phyloP scores from a whole-genome alignment of 2,329 filamentous ascomycete species.

The Exophiala alcalophila region DNA sequence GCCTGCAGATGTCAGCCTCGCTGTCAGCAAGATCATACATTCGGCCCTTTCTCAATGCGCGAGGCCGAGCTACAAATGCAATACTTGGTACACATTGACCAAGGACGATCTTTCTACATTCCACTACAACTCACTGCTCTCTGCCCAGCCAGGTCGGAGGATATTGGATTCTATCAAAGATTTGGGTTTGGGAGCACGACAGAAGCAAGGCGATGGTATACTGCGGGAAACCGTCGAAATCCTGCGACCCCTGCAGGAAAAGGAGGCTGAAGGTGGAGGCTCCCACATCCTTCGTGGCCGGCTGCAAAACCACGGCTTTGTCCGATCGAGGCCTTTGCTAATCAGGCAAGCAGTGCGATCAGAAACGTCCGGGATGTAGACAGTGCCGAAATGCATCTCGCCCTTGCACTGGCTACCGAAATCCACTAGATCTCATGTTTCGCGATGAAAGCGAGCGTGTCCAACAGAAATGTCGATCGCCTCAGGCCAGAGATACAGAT shows the following conservation, averaged over 20 bases:
- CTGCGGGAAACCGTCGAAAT: slow-evolving; percentile 46
- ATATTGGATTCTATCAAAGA: too few species aligned
- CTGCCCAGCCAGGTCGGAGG: too few species aligned
- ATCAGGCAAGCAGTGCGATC: slow-evolving; percentile 53
- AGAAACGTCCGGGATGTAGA: slow-evolving; percentile 58
- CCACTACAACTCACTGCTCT: too few species aligned
- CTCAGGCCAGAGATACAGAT: not conserved
- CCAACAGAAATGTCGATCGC: slow-evolving; percentile 6
- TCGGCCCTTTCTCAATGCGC: too few species aligned
- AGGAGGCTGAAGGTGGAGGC: slow-evolving; percentile 40
- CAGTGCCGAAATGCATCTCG: slow-evolving; percentile 61
- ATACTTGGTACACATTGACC: too few species aligned
- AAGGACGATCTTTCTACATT: too few species aligned
- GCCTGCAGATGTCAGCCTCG: too few species aligned
- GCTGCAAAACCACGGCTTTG: slow-evolving; percentile 1
- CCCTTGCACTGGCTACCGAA: slow-evolving; percentile 62
- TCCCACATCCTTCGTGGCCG: not conserved
- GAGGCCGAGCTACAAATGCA: too few species aligned
- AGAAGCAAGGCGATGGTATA: slow-evolving; percentile 38
- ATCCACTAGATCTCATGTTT: slow-evolving; percentile 64
- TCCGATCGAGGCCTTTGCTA: slow-evolving; percentile 1
- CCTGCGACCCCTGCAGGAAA: slow-evolving; percentile 43
- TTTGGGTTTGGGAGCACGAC: too few species aligned
- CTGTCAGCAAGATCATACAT: too few species aligned
- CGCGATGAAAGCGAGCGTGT: slow-evolving; percentile 57